Base-by-base conservation (phyloP, 2,329 filamentous ascomycete species). In the Fusarium pseudocircinatum region DNA sequence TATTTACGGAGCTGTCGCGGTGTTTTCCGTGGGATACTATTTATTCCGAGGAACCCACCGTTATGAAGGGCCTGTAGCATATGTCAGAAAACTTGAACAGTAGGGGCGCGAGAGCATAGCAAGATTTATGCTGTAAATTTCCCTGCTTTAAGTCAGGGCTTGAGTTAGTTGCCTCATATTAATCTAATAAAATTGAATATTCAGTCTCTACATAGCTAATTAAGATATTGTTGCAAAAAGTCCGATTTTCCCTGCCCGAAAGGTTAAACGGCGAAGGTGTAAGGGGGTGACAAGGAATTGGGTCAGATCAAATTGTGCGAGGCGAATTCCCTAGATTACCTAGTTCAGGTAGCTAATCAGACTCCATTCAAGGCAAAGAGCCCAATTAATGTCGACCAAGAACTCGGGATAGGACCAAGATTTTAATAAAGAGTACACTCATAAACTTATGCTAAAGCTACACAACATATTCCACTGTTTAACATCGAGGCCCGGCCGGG, bases 51-150 rank as follows among this genome's bases (percentile, higher is more conserved):
- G 74, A 54, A 72, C 58, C 14, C 50, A 75, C 5, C 60, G 65
- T 0, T 76, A 76, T 12, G 62, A 77, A 42, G 74, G 74, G 0
- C 74, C 74, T 1, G 74, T 76, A 0, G 70, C 74, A 0, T 77
- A 76, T 7, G 60, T 74, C 10, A 59, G 72, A 28, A 70, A 58
- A 10, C 52, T 70, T 4, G 61, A 75, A 30, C 59, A 75, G 52
- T 67, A 50, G 22, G 2, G 11, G 4, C 8, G 1, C 18, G 9
- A 22, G 16, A n/a, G 16, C 1, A 13, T 1, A 39, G 8, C 13
- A 15, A 26, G 16, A 10, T 1, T 15, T 8, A 16, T 24, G 12
- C 24, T 7, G 0, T 20, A 7, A 15, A 15, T 2, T 4, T 6
- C n/a, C 30, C 47, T 34, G 30, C 8, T 52, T 34, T 5, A 1